phyloP scores from a whole-genome alignment of 495 filamentous ascomycete species.

The Glutinoglossum americanum region DNA sequence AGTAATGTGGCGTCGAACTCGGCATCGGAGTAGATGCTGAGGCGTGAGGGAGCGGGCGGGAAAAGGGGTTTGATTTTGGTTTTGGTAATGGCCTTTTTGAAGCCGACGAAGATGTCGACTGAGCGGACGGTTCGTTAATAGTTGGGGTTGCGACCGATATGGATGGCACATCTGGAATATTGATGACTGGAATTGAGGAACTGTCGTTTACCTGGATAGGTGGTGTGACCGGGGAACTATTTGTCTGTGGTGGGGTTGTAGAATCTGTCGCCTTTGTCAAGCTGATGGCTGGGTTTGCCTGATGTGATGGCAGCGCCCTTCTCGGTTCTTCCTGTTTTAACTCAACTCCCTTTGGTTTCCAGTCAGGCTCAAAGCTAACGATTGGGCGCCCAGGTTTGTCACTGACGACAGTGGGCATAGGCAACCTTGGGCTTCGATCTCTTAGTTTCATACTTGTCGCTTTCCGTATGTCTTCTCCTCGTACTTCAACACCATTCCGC shows the following conservation, averaged over 20 bases:
- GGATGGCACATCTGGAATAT: slow-evolving; percentile 26
- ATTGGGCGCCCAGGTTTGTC: slow-evolving; percentile 69
- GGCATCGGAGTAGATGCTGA: slow-evolving; percentile 16
- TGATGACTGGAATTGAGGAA: slow-evolving; percentile 35
- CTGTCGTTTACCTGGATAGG: slow-evolving; percentile 7
- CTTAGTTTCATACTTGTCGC: slow-evolving; percentile 80
- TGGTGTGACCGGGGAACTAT: slow-evolving; percentile 5
- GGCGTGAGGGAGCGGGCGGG: slow-evolving; percentile 17
- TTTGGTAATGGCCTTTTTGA: slow-evolving; percentile 18
- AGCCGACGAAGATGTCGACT: slow-evolving; percentile 14
- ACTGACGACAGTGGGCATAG: slow-evolving; percentile 69
- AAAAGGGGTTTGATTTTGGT: slow-evolving; percentile 15
- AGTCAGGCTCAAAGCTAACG: slow-evolving; percentile 73
- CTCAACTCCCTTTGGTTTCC: slow-evolving; percentile 37
- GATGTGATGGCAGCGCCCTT: slow-evolving; percentile 8
- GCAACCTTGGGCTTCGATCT: slow-evolving; percentile 66
- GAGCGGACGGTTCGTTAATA: slow-evolving; percentile 22
- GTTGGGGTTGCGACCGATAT: slow-evolving; percentile 14
- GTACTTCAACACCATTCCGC: slow-evolving; percentile 61
- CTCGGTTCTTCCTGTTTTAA: slow-evolving; percentile 1
- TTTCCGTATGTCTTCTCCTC: slow-evolving; percentile 63
- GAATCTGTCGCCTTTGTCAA: slow-evolving; percentile 10
- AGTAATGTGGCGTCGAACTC: slow-evolving; percentile 20
- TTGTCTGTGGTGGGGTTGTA: neutral
- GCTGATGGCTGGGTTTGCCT: slow-evolving; percentile 1